Conservation (phyloP, 345 rosid genomes). For the Melaleuca quinquenervia region DNA sequence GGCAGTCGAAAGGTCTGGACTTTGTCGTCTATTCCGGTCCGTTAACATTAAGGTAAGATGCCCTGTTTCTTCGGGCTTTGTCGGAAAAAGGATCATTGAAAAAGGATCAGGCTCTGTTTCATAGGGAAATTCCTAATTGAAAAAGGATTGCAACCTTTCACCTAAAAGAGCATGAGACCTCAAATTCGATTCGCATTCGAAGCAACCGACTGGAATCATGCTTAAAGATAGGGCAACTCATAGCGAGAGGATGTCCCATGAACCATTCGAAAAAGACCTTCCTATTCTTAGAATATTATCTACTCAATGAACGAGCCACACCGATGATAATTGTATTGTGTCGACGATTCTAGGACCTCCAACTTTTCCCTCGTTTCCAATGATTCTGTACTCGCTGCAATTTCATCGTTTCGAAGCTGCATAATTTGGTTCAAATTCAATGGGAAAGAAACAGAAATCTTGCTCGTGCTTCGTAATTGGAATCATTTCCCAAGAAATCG, state of each 20-base stretch:
- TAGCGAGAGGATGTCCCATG: not conserved
- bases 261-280: not conserved
- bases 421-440: not conserved
- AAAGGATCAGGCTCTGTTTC: too few relatives aligned
- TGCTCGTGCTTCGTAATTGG: too few relatives aligned
- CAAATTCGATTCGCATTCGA: not conserved
- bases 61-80: not conserved
- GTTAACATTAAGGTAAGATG: not conserved
- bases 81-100: too few relatives aligned
- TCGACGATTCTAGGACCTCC: not conserved
- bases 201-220: not conserved
- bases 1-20: not conserved
- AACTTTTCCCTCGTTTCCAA: not conserved
- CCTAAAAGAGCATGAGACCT: not conserved
- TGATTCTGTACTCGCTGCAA: not conserved
- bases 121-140: not conserved
- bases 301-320: not conserved
- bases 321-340: not conserved
- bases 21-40: not conserved
- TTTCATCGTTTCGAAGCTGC: not conserved
- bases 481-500: too few relatives aligned
- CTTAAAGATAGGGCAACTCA: not conserved
- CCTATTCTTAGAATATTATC: not conserved
- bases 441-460: not conserved
- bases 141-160: not conserved